Evolutionary conservation across 2,329 filamentous ascomycete genomes (phyloP), one percentile per base, ranked within the genome.

Genomic region (Exophiala sideris): DNA sequence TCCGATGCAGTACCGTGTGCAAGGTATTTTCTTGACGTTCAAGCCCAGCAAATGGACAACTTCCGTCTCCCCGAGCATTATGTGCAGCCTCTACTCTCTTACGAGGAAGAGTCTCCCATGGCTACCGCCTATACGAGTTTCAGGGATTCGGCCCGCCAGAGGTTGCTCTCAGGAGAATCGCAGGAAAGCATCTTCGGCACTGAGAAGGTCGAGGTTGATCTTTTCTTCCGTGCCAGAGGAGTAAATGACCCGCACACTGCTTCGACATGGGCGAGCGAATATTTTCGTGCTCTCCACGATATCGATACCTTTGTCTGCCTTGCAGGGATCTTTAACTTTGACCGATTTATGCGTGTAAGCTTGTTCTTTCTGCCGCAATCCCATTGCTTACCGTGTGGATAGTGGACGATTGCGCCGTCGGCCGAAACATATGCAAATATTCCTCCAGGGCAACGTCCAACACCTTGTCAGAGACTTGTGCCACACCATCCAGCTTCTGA

Each of bases 341-440:
- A 44, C 21, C 40, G 40, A 12, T 44, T 44, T 9, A 44, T 44
- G 40, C 40, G 40, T 8, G 40, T 44, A n/a, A 21, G 40, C 21
- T 10, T 11, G 11, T 38, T 12, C 5, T 38, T 38, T 16, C 35
- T 12, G 35, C 11, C n/a, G 14, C 14, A 20, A 41, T 18, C 20
- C 39, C 20, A 5, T 16, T 38, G 14, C 35, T 38, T 44, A 44
- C 10, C 40, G 7, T 24, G 8, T 24, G 35, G 11, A 38, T 9
- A 44, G 40, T 44, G 40, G 40, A 44, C 24, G 5, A 44, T 44
- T 4, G 40, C 18, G n/a, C 40, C 40, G 2, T 44, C 40, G 16
- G 40, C 40, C 6, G 40, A 44, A 24, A 44, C 40, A 24, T 44
- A 44, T n/a, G 40, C 40, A 44, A 44, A n/a, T 10, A 24, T 44